Base-by-base conservation (phyloP, 768 basidiomycete genomes). In the Pisolithus sp. region DNA sequence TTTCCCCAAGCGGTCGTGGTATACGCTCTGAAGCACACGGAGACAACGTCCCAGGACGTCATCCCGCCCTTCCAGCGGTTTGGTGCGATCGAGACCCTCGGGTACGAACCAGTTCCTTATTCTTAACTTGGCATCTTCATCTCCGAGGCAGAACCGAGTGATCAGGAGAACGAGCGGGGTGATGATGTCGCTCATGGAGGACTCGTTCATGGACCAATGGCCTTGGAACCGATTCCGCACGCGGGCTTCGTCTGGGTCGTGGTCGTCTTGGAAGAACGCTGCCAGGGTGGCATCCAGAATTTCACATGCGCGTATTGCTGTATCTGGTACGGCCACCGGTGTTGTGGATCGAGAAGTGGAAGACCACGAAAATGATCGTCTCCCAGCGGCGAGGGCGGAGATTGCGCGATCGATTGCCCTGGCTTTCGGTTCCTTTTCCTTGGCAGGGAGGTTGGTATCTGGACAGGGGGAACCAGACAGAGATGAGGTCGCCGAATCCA, bases 31-130 rank as follows among this genome's bases (percentile, higher is more conserved):
- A 51, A 98, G 74, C 20, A 97, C 71, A 17, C 93, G 79, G 28
- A 97, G 66, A 60, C 87, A 82, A 46, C 87, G 75, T 0, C 96
- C 96, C 2, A 97, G 71, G 7, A 87, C 67, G 62, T 89, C 85
- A 13, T 79, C 52, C 4, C 92, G 82, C 38, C 73, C 68, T 62
- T 97, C 92, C 21, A 98, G 73, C 4, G 89, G 79, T 8, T 66
- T 71, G 8, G 85, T 80, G 42, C 96, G 82, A 66, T 98, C 95
- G 61, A 96, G 63, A 59, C 86, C 81, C 0, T 79, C 69, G 0
- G 94, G 93, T 6, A 93, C 69, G 21, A 97, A 68, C 77, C 79
- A 80, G 45, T 83, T 78, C 52, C 82, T 77, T 53, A 90, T 64
- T 23, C 81, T 74, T 36, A 66, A 50, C 52, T 84, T 76, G 17